Percentiles rank a stretch among this genome's conserved stretches.
Evolutionary conservation across 2,329 filamentous ascomycete genomes (phyloP).

Genomic region (Fonsecaea pedrosoi): DNA sequence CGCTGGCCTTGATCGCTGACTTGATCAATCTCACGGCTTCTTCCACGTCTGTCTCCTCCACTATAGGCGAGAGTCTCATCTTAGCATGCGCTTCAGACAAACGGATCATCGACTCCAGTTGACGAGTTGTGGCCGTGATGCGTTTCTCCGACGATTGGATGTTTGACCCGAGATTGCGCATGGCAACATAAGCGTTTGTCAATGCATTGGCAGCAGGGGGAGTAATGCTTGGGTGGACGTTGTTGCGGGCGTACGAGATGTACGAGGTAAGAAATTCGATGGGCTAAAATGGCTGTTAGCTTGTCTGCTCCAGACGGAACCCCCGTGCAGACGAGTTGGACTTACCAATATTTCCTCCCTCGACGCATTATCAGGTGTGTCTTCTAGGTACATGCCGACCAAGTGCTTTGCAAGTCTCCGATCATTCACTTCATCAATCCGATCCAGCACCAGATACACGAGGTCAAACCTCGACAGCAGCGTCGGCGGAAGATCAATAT

Average conservation of each 20-base stretch:
- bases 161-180: slow-evolving; percentile 91
- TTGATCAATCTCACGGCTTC: slow-evolving; percentile 94
- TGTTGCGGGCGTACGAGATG: slow-evolving; percentile 91
- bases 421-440: slow-evolving; percentile 87
- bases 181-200: slow-evolving; percentile 85
- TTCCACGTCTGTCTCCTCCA: slow-evolving; percentile 80
- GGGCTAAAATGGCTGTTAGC: slow-evolving; percentile 60
- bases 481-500: slow-evolving; percentile 95
- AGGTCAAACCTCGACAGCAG: slow-evolving; percentile 95
- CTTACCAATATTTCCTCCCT: slow-evolving; percentile 80
- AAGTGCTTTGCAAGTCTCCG: slow-evolving; percentile 89
- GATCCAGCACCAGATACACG: slow-evolving; percentile 94
- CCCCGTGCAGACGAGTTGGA: slow-evolving; percentile 30
- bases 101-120: slow-evolving; percentile 98
- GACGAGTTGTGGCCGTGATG: slow-evolving; percentile 95
- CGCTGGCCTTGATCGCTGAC: slow-evolving; percentile 91
- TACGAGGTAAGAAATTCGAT: slow-evolving; percentile 96
- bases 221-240: slow-evolving; percentile 82
- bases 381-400: slow-evolving; percentile 95
- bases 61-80: slow-evolving; percentile 82
- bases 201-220: slow-evolving; percentile 82
- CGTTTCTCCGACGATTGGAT: slow-evolving; percentile 88
- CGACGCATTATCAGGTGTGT: slow-evolving; percentile 83
- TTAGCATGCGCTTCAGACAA: slow-evolving; percentile 95
- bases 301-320: neutral